Evolutionary conservation across 306 rosid genomes (phyloP).

Genomic region (Acmispon strigosus): DNA sequence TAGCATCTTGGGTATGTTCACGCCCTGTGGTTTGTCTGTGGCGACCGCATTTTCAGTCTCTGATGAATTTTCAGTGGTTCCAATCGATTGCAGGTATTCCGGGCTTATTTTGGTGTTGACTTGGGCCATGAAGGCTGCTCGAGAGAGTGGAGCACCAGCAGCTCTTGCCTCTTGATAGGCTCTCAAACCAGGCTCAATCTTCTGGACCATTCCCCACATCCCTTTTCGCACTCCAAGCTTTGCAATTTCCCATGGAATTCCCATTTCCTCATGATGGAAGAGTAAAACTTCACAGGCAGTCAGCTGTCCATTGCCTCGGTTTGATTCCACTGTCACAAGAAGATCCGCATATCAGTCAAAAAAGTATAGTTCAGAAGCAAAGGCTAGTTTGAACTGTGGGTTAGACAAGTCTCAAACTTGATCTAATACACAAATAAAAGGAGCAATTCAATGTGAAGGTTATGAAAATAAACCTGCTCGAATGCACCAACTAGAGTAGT

Average conservation of each 20-base stretch:
- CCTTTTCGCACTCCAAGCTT: constrained; percentile 90
- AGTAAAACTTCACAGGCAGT: constrained; percentile 86
- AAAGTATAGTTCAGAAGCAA: neutral
- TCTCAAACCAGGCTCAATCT: constrained; percentile 84
- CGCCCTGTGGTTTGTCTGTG: constrained; percentile 50
- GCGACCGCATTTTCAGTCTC: constrained; percentile 23
- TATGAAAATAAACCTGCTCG: constrained; percentile 37
- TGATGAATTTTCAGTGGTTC: constrained; percentile 20
- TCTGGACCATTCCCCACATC: constrained; percentile 91
- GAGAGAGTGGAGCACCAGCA: constrained; percentile 52
- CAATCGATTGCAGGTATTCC: constrained; percentile 49
- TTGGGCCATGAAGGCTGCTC: constrained; percentile 55
- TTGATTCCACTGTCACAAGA: constrained; percentile 60
- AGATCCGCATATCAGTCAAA: constrained; percentile 1
- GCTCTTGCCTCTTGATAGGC: constrained; percentile 71
- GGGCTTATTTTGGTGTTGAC: constrained; percentile 44
- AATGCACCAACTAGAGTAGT: constrained; percentile 71
- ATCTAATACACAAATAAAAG: neutral
- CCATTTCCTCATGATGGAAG: constrained; percentile 97
- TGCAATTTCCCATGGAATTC: constrained; percentile 97
- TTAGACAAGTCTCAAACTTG: neutral
- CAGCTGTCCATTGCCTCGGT: constrained; percentile 44
- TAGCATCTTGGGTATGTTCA: constrained; percentile 43
- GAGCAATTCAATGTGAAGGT: neutral
- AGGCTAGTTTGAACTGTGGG: neutral